Evolutionary conservation across 2,329 filamentous ascomycete genomes (phyloP).

Genomic region (Malbranchea zuffiana): DNA sequence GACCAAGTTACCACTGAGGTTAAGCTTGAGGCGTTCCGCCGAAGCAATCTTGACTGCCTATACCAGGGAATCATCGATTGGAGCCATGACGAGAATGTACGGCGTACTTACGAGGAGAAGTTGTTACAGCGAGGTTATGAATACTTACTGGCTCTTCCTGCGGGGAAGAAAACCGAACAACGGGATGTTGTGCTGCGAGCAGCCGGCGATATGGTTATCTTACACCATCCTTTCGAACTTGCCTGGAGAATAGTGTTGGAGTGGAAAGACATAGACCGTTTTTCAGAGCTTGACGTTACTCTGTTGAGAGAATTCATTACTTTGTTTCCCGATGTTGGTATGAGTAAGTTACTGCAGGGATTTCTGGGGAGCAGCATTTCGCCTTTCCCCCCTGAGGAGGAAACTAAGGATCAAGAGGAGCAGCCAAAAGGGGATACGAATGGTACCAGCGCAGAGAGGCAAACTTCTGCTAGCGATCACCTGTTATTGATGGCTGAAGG

Average conservation of each 20-base stretch:
- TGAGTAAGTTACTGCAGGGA: constrained; percentile 69
- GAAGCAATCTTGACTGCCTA: constrained; percentile 66
- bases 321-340: constrained; percentile 73
- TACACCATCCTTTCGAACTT: constrained; percentile 78
- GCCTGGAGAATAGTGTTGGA: constrained; percentile 89
- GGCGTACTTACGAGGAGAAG: constrained; percentile 82
- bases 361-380: constrained; percentile 77
- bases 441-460: constrained; percentile 19
- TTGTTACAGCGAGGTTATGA: constrained; percentile 73
- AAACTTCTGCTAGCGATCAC: constrained; percentile 64
- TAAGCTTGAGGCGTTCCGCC: constrained; percentile 67
- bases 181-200: constrained; percentile 62
- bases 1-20: constrained; percentile 77
- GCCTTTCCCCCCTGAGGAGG: constrained; percentile 53
- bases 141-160: constrained; percentile 56
- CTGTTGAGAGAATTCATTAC: constrained; percentile 70
- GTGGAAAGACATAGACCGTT: constrained; percentile 68
- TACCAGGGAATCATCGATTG: constrained; percentile 83
- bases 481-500: constrained; percentile 71
- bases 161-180: constrained; percentile 58
- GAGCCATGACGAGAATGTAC: constrained; percentile 73
- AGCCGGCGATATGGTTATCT: constrained; percentile 88
- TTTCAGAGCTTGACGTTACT: constrained; percentile 65
- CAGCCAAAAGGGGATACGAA: constrained; percentile 29
- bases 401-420: constrained; percentile 44